Evolutionary conservation across 169 alveolate genomes (phyloP).

Genomic region (Babesia bovis): DNA sequence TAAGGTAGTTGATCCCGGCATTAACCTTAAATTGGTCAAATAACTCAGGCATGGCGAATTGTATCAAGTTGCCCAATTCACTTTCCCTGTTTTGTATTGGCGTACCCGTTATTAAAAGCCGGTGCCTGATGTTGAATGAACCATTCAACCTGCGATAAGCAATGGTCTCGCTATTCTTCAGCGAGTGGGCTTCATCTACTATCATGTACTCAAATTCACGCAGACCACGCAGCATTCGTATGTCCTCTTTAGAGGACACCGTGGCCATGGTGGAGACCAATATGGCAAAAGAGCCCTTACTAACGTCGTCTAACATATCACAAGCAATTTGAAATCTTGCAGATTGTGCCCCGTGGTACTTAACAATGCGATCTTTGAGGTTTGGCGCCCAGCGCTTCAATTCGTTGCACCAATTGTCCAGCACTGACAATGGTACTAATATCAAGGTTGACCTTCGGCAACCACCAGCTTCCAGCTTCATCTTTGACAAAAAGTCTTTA

Average conservation of each 20-base stretch:
- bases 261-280: constrained; percentile 49
- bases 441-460: constrained; percentile 73
- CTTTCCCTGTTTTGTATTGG: constrained; percentile 85
- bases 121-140: constrained; percentile 77
- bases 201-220: constrained; percentile 81
- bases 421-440: constrained; percentile 82
- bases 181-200: constrained; percentile 92
- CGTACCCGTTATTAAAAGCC: constrained; percentile 89
- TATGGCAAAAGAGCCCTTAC: constrained; percentile 34
- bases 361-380: constrained; percentile 70
- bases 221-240: constrained; percentile 44
- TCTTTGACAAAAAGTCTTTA: neutral
- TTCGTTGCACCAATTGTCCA: constrained; percentile 85
- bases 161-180: constrained; percentile 86
- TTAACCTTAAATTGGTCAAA: constrained; percentile 77
- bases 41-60: constrained; percentile 87
- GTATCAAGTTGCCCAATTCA: constrained; percentile 86
- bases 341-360: constrained; percentile 78
- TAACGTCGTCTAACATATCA: constrained; percentile 50
- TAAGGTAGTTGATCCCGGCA: constrained; percentile 75
- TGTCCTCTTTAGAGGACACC: constrained; percentile 60
- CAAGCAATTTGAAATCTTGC: constrained; percentile 70
- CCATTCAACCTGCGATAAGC: constrained; percentile 83
- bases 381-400: constrained; percentile 86
- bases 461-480: neutral